Evolutionary conservation across 1,139 yeast species (phyloP), one percentile per base, ranked within the genome.

Genomic region (Hanseniaspora gamundiae): DNA sequence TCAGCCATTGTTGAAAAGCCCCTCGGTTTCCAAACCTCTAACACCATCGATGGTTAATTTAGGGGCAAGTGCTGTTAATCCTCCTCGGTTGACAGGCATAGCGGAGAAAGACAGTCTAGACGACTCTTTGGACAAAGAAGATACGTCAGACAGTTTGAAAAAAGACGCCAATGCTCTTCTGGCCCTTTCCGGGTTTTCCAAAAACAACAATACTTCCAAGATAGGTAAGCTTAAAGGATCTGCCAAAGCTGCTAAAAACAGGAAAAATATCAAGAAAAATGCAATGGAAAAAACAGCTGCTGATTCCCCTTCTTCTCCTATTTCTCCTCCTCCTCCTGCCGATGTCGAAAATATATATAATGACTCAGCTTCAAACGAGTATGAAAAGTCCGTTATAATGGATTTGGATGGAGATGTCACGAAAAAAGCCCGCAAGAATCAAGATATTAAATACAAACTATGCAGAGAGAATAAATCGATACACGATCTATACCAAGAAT

Each of bases 391-490:
- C 17, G 28, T 14, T 24, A 35, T 27, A 19, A 26, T 2, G 13
- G 21, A 31, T 19, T 26, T 13, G 33, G 35, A 20, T n/a, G 36
- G 35, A 30, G 30, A 8, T 26, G 19, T 16, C 16, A 2, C 21
- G 6, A 19, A 24, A 27, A 38, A 19, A 27, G 33, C 10, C 7
- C n/a, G 30, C 11, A 39, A 39, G 29, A 39, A 21, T 14, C 36
- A 22, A 19, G 38, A 13, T 14, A 16, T 14, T 13, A 22, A 22
- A 26, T 24, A 19, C 28, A 38, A 24, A n/a, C 30, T 24, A 20
- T 24, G 31, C 30, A 38, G 31, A 39, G 64, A 59, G 10, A 60
- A 61, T 42, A 61, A 60, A 42, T 59, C 64, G 1, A 54, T 61
- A 2, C 59, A 62, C 63, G 65, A 61, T 46, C 45, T 61, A 14